Percentiles rank a stretch among this genome's conserved stretches.
These are phyloP conservation scores for Perkinsus marinus DNA, from an alignment of 169 alveolate genomes.

Conservation along the genomic window DNA sequence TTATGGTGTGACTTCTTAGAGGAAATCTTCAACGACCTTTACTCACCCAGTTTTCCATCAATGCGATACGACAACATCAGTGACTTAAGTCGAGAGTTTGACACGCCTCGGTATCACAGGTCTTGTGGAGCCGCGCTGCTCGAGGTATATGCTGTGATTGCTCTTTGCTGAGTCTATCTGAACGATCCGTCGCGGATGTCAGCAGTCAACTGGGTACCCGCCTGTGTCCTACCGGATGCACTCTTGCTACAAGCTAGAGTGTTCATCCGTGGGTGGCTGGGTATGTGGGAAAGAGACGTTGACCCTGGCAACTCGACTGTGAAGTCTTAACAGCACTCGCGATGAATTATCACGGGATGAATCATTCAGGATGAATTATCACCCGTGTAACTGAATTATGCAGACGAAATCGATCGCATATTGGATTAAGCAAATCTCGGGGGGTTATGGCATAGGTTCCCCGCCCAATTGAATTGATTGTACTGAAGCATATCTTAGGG, in stretches of 20 bases:
- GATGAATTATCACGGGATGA: no score
- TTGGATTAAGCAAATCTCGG: no score
- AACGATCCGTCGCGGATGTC: not conserved
- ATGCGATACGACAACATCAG: not conserved
- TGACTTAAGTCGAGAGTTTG: not conserved
- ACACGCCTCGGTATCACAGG: not conserved
- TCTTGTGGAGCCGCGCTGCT: not conserved
- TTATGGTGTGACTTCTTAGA: no score
- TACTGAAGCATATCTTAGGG: no score
- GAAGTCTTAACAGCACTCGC: no score
- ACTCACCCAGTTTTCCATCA: not conserved
- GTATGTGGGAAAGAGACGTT: no score
- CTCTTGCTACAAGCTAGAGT: not conserved
- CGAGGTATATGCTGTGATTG: not conserved
- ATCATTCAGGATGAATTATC: no score
- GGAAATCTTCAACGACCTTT: not conserved
- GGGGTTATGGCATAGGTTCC: no score
- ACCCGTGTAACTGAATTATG: no score
- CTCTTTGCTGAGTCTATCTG: not conserved
- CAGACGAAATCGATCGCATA: no score
- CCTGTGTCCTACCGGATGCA: not conserved
- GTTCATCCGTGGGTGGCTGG: not conserved
- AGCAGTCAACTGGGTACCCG: not conserved
- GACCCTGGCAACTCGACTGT: no score
- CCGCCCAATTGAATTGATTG: no score